phyloP scores from a whole-genome alignment of 495 filamentous ascomycete genomes.

The Penicillium angulare region DNA sequence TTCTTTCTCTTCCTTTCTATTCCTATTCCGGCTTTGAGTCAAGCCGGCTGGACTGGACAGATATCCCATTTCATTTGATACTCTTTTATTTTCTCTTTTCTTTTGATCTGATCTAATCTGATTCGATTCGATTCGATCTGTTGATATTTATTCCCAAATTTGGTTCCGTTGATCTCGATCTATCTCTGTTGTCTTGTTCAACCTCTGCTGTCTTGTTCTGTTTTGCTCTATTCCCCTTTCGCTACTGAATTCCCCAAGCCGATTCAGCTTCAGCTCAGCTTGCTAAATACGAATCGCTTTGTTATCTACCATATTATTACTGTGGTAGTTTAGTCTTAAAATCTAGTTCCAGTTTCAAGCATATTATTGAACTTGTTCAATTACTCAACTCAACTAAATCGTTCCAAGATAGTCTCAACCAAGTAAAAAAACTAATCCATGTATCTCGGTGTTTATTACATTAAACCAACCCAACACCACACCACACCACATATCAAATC shows the following conservation, averaged over 20 bases:
- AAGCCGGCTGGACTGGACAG: constrained; percentile 15
- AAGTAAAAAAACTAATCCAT: no score
- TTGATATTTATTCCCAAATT: neutral
- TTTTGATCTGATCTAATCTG: no score
- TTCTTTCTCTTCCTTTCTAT: neutral
- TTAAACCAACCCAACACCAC: no score
- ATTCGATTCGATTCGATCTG: neutral
- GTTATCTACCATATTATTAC: neutral
- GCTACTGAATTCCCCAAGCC: constrained; percentile 19
- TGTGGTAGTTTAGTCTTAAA: neutral
- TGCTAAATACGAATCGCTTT: constrained; percentile 21
- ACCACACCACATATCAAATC: constrained; percentile 62
- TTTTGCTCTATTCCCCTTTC: constrained; percentile 36
- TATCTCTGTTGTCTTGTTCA: no score
- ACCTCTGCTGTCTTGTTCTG: constrained; percentile 5
- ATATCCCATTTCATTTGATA: constrained; percentile 9
- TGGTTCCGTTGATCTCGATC: no score
- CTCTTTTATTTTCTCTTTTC: constrained; percentile 1
- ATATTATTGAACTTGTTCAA: neutral
- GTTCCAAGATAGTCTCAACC: no score
- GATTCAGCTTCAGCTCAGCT: constrained; percentile 14
- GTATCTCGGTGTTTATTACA: no score
- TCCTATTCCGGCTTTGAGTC: no score
- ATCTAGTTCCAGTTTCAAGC: no score
- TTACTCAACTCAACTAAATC: no score